A percentile compares a stretch with the other conserved stretches of the same genome.
Evolutionary conservation across 108 stramenopile genomes (phyloP).

Genomic region (Mayamaea pseudoterrestris): DNA sequence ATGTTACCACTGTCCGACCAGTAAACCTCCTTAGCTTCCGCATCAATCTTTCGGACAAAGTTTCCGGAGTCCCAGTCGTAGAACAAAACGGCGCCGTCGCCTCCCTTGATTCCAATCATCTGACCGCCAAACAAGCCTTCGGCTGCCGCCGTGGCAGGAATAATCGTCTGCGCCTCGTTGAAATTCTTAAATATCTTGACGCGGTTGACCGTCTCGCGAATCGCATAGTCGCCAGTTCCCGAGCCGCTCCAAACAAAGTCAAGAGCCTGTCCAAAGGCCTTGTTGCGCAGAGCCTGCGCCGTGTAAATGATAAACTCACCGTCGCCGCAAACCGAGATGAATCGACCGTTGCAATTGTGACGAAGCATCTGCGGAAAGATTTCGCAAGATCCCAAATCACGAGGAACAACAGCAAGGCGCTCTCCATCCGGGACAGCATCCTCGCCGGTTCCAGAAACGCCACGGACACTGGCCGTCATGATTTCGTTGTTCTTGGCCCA

Average conservation of each 20-base stretch:
- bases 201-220: conserved; percentile 84
- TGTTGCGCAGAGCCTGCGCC: conserved; percentile 92
- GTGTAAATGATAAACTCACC: conserved; percentile 99
- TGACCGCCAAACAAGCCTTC: conserved; percentile 94
- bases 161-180: conserved; percentile 69
- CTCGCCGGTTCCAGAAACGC: conserved; percentile 68
- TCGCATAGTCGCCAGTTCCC: conserved; percentile 97
- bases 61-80: conserved; percentile 94
- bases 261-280: conserved; percentile 94
- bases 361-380: conserved; percentile 87
- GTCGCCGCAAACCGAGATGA: conserved; percentile 95
- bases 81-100: conserved; percentile 86
- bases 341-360: conserved; percentile 99
- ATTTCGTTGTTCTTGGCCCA: conserved; percentile 97
- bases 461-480: conserved; percentile 83
- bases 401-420: conserved; percentile 54
- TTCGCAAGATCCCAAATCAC: conserved; percentile 94
- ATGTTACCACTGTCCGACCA: conserved; percentile 95
- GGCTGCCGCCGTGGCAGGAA: conserved; percentile 84
- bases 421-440: conserved; percentile 82
- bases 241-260: conserved; percentile 96
- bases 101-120: conserved; percentile 85
- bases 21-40: conserved; percentile 85
- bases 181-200: conserved; percentile 96
- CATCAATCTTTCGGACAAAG: conserved; percentile 94